Percentiles rank a stretch among this genome's conserved stretches.
Evolutionary conservation across 306 rosid genomes (phyloP).

Genomic region (Mimosa bimucronata): DNA sequence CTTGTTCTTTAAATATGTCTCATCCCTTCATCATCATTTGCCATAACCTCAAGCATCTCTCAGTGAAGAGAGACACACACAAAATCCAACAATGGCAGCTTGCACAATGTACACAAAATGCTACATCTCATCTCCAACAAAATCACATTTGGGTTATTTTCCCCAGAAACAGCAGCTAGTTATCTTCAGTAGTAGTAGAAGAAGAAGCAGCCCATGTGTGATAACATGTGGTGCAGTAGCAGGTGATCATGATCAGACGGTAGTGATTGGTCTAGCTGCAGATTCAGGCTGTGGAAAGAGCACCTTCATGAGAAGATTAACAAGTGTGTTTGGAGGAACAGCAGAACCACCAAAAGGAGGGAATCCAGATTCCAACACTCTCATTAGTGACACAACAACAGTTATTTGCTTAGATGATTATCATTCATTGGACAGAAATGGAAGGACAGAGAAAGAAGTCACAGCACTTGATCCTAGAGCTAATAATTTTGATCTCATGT

Average conservation of each 20-base stretch:
- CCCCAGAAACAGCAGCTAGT: constrained; percentile 76
- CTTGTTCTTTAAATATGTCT: constrained; percentile 39
- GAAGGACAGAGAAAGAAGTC: constrained; percentile 88
- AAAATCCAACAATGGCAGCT: constrained; percentile 60
- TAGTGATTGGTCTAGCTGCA: constrained; percentile 96
- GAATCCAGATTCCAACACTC: constrained; percentile 94
- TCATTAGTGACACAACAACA: constrained; percentile 93
- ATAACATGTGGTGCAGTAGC: constrained; percentile 61
- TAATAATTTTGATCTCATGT: constrained; percentile 92
- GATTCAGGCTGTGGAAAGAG: constrained; percentile 99
- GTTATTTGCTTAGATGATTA: constrained; percentile 97
- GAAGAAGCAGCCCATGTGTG: constrained; percentile 39
- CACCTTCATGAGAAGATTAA: constrained; percentile 98
- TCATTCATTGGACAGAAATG: constrained; percentile 90
- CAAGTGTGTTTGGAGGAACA: constrained; percentile 93
- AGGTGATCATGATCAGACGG: constrained; percentile 66
- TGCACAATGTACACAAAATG: constrained; percentile 79
- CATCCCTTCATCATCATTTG: constrained; percentile 31
- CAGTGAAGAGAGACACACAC: constrained; percentile 25
- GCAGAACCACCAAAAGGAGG: constrained; percentile 97
- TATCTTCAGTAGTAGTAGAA: constrained; percentile 44
- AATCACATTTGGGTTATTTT: constrained; percentile 56
- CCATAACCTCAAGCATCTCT: constrained; percentile 38
- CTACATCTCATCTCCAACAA: constrained; percentile 65
- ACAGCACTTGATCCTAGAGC: constrained; percentile 98